Evolutionary conservation across 176 grass and related monocot species (phyloP).

Genomic region (Avena insularis): DNA sequence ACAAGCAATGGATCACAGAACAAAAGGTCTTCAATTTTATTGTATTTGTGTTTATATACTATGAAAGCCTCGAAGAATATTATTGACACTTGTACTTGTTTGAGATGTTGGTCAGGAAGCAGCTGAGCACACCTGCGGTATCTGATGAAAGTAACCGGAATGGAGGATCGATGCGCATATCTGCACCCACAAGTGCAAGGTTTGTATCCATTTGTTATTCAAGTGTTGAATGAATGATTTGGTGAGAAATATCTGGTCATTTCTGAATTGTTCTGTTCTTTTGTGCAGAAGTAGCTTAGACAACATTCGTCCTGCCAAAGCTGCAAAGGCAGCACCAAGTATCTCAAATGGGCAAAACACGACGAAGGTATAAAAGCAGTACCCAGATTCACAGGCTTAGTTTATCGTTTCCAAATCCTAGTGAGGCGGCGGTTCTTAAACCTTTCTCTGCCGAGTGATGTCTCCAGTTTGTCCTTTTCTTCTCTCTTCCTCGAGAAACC

Average conservation of each 20-base stretch:
- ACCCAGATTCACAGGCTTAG: background rate
- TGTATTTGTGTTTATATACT: slow-evolving; percentile 1
- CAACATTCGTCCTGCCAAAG: slow-evolving; percentile 15
- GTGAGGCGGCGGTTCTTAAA: background rate
- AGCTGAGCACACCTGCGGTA: slow-evolving; percentile 27
- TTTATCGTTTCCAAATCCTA: background rate
- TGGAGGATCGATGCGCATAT: slow-evolving; percentile 24
- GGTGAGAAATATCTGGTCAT: background rate
- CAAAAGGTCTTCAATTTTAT: slow-evolving; percentile 52
- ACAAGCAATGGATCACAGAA: slow-evolving; percentile 34
- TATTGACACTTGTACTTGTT: slow-evolving; percentile 38
- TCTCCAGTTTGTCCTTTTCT: background rate
- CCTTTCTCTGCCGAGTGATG: background rate
- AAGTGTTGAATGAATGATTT: slow-evolving; percentile 17
- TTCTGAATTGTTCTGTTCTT: slow-evolving; percentile 15
- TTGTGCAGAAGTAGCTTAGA: slow-evolving; percentile 52
- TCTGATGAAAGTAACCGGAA: slow-evolving; percentile 27
- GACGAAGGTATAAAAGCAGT: slow-evolving; percentile 47
- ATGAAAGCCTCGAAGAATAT: slow-evolving; percentile 9
- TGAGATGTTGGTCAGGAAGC: slow-evolving; percentile 55
- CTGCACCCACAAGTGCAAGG: slow-evolving; percentile 49
- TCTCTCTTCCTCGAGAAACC: background rate
- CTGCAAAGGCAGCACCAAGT: slow-evolving; percentile 38
- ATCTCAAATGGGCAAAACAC: slow-evolving; percentile 30
- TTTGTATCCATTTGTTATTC: background rate